Percentiles rank a stretch among this genome's conserved stretches.
phyloP scores from a whole-genome alignment of 164 flowering plant genomes.

The Piper longum region DNA sequence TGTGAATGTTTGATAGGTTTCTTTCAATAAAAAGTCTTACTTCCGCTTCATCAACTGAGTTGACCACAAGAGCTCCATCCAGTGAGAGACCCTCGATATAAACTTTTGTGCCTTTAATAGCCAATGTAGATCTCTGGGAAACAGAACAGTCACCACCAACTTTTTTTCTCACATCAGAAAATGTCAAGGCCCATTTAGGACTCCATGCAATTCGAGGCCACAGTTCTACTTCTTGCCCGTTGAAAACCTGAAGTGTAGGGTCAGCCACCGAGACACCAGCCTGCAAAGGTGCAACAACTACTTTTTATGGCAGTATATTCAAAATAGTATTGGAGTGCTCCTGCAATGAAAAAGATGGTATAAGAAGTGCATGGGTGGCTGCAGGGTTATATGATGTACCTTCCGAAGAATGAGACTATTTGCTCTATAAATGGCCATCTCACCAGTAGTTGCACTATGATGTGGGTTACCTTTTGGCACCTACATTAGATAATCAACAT shows the following conservation, averaged over 20 bases:
- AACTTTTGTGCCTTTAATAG: constrained; percentile 46
- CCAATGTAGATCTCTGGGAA: constrained; percentile 70
- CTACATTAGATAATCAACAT: constrained; percentile 18
- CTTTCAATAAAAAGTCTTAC: constrained; percentile 13
- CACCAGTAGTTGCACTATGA: constrained; percentile 98
- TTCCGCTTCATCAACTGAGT: constrained; percentile 60
- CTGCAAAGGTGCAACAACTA: not conserved
- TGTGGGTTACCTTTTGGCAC: constrained; percentile 97
- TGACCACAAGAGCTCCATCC: constrained; percentile 71
- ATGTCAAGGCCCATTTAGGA: constrained; percentile 79
- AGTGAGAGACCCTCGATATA: constrained; percentile 51
- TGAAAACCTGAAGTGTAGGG: constrained; percentile 52
- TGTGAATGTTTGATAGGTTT: too few relatives aligned
- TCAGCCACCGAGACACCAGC: constrained; percentile 54
- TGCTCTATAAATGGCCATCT: constrained; percentile 80
- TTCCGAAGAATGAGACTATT: constrained; percentile 72
- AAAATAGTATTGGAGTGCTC: too few relatives aligned
- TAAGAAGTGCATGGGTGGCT: too few relatives aligned
- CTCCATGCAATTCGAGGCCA: constrained; percentile 90
- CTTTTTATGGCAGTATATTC: too few relatives aligned
- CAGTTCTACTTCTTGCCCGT: constrained; percentile 90
- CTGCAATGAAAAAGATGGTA: too few relatives aligned
- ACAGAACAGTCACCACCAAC: constrained; percentile 44
- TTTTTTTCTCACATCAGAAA: constrained; percentile 59
- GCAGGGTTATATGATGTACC: constrained; percentile 22